These are phyloP conservation scores for Emmonsiellopsis sp. DNA, from an alignment of 2,329 filamentous ascomycete genomes.

Conservation along the genomic window DNA sequence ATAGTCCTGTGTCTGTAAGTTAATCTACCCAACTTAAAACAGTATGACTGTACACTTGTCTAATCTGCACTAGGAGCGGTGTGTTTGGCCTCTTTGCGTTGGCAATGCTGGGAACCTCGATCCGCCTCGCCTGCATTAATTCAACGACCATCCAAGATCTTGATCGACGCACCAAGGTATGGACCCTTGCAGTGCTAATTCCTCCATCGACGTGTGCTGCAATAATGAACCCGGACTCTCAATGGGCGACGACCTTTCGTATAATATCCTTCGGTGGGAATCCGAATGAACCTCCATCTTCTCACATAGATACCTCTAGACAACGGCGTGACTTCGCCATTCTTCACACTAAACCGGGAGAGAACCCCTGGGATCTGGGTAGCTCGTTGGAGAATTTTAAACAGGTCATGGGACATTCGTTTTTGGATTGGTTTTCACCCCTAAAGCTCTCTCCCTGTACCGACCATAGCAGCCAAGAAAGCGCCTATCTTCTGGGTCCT, in stretches of 20 bases:
- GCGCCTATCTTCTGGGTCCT: conserved; percentile 60
- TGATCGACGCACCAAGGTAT: conserved; percentile 50
- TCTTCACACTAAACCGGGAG: conserved; percentile 59
- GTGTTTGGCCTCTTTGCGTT: conserved; percentile 75
- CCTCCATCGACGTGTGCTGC: conserved; percentile 36
- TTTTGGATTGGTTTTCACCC: conserved; percentile 74
- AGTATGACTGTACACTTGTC: background rate
- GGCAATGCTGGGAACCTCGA: conserved; percentile 66
- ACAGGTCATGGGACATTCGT: conserved; percentile 64
- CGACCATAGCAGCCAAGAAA: conserved; percentile 54
- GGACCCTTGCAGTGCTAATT: conserved; percentile 67
- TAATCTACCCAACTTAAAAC: background rate
- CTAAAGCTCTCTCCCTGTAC: conserved; percentile 65
- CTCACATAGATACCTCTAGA: conserved; percentile 9
- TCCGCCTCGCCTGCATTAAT: conserved; percentile 63
- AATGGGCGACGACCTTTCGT: conserved; percentile 26
- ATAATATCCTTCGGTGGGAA: conserved; percentile 27
- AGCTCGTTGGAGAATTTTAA: conserved; percentile 58
- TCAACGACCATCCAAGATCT: conserved; percentile 78
- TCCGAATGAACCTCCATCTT: conserved; percentile 11
- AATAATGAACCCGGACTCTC: conserved; percentile 28
- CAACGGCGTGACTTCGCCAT: conserved; percentile 66
- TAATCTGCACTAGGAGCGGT: conserved; percentile 36
- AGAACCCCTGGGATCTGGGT: conserved; percentile 81
- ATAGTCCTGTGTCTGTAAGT: conserved; percentile 55